Base-by-base conservation (phyloP, 2,329 filamentous ascomycete species). In the Fusarium secorum region DNA sequence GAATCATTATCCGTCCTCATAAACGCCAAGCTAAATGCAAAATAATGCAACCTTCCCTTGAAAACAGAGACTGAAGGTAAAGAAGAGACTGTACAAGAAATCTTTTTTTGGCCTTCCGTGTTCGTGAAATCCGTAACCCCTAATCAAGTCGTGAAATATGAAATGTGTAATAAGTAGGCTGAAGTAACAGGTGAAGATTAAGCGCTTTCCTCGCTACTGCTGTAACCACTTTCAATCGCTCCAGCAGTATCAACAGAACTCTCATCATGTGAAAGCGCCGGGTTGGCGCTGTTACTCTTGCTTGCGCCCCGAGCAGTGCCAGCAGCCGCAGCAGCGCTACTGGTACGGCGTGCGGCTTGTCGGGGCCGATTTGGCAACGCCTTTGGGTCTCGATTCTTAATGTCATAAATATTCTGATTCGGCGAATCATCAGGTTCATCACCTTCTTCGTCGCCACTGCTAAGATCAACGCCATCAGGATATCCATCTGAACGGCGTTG, bases 191-290 rank as follows among this genome's bases (percentile, higher is more conserved):
- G 14, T 38, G 5, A 9, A n/a, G 5, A n/a, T 64, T 42, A 75
- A 7, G 36, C 28, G 26, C 69, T 76, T 38, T 80, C 78, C 58
- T 81, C 78, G 15, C 75, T 73, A 30, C 80, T 80, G 46, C 77
- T 83, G 59, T 81, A 81, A 1, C 79, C 78, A 57, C 83, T 85
- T 63, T 77, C 78, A 3, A 77, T 75, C 8, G 78, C 82, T 7
- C 81, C 82, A 20, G 79, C 81, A 4, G 83, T 84, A 8, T 82
- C 83, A 11, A 76, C 78, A 7, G 83, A 84, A 35, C 81, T 83
- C 10, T 77, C 77, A 24, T 71, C 73, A 1, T 77, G 74, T 1
- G 77, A 76, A 11, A 72, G 58, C 15, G 69, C 66, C 5, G 71
- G 63, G 11, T 81, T 78, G 11, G 67, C 70, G 42, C 74, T 78